Percentiles rank a stretch among this genome's conserved stretches.
phyloP scores from a whole-genome alignment of 495 filamentous ascomycete species.

The Talaromyces stipitatus region DNA sequence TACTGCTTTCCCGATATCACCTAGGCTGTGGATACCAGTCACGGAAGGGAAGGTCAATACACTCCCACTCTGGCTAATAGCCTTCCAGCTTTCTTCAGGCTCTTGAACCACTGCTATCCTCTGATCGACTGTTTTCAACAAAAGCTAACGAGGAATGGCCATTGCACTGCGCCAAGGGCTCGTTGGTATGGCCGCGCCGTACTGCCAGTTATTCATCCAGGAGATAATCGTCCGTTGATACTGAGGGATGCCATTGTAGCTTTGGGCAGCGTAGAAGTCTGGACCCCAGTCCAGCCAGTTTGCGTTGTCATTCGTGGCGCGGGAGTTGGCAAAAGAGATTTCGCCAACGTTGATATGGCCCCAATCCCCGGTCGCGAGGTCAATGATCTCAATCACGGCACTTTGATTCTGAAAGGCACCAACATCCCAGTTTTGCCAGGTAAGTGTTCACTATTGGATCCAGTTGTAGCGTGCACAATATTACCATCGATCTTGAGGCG shows the following conservation, averaged over 20 bases:
- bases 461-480: background rate
- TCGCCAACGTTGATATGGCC: conserved; percentile 13
- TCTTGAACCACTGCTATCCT: conserved; percentile 16
- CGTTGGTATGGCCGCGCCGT: conserved; percentile 33
- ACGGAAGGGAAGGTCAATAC: conserved; percentile 10
- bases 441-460: conserved; percentile 2
- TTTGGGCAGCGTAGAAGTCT: conserved; percentile 50
- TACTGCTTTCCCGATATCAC: conserved; percentile 13
- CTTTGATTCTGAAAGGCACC: conserved; percentile 4
- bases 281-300: conserved; percentile 48
- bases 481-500: background rate
- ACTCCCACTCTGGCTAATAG: conserved; percentile 5
- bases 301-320: conserved; percentile 3
- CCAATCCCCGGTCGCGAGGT: conserved; percentile 11
- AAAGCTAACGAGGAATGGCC: conserved; percentile 38
- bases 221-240: conserved; percentile 36
- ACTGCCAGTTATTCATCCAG: conserved; percentile 59
- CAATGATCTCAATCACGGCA: conserved; percentile 13
- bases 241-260: conserved; percentile 39
- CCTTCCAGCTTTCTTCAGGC: conserved; percentile 12
- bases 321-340: conserved; percentile 1
- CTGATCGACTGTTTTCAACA: conserved; percentile 15
- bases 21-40: conserved; percentile 11
- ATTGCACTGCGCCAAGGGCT: conserved; percentile 46
- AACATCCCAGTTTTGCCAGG: background rate